Evolutionary conservation across 2,329 filamentous ascomycete genomes (phyloP), one percentile per base, ranked within the genome.

Genomic region (Apiospora koreana): DNA sequence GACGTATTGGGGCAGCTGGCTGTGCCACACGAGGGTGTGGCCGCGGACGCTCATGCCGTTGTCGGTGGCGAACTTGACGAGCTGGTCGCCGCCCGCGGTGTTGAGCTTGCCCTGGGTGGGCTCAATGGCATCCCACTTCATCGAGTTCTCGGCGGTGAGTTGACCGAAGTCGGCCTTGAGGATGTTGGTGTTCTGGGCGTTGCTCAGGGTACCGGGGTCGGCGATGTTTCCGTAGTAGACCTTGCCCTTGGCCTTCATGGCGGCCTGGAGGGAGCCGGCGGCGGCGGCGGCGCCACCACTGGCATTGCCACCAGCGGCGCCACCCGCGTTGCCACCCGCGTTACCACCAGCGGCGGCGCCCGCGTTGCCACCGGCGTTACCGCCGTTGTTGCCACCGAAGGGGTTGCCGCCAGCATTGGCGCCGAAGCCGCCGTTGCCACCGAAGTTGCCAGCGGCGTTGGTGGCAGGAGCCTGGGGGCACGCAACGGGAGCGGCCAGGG

Each of bases 1-100:
- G 68, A 93, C 91, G 88, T 88, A 92, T 46, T 79, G 77, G 2
- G 87, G 85, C 23, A 89, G 82, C 79, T 89, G 87, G 48, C 83
- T 86, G 81, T 92, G 86, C 90, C 90, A 93, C 69, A 90, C 83
- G 8, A 91, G 86, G 1, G 89, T 92, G 80, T 93, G 89, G 77
- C 91, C 90, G 72, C 91, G 88, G 73, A 91, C 81, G 9, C 86
- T 79, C 81, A 89, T 87, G 77, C 84, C 83, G 79, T 92, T 90
- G 65, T 78, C 73, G 1, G 76, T 77, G 14, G 89, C 90, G 79
- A 84, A 92, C 78, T 88, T 79, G 71, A 91, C 88, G 12, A 91
- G 83, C 76, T 85, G 84, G 78, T 92, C 90, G 16, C 88, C 85
- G 25, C 79, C 80, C 14, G 74, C 77, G 75, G 89, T 91, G 73